Percentiles rank a stretch among this genome's conserved stretches.
These are phyloP conservation scores for Immersiporthe knoxdaviesiana DNA, from an alignment of 2,329 filamentous ascomycete genomes.

Conservation along the genomic window DNA sequence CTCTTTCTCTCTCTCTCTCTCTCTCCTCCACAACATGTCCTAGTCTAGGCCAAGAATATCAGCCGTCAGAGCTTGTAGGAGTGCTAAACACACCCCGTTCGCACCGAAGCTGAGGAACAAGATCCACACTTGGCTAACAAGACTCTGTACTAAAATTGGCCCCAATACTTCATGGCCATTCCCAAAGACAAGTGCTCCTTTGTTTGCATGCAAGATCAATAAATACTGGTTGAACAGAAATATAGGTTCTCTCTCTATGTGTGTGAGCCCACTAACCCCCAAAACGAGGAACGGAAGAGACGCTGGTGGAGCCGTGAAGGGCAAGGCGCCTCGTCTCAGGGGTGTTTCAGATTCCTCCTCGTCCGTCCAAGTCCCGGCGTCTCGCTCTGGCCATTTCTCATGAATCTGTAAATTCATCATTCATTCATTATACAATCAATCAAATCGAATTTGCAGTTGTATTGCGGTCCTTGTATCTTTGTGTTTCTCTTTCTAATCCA, in stretches of 20 bases:
- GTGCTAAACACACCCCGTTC: too few relatives aligned
- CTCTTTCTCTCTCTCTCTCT: too few relatives aligned
- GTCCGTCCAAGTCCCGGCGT: background rate
- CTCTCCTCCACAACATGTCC: too few relatives aligned
- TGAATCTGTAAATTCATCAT: background rate
- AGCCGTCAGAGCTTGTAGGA: background rate
- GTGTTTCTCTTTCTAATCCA: background rate
- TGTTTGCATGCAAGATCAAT: too few relatives aligned
- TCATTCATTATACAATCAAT: background rate
- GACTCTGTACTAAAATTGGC: background rate
- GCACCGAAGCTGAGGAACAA: too few relatives aligned
- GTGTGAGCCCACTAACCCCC: background rate
- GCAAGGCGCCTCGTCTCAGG: slow-evolving; percentile 33
- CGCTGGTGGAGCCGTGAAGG: background rate
- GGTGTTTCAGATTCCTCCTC: slow-evolving; percentile 31
- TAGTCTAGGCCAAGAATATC: background rate
- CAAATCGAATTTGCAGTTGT: background rate
- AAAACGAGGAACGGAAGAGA: background rate
- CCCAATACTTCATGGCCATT: background rate
- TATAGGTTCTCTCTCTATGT: too few relatives aligned
- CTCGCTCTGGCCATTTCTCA: background rate
- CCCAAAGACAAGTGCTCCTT: too few relatives aligned
- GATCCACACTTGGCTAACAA: background rate
- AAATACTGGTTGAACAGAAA: too few relatives aligned
- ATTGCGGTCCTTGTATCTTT: background rate